These are phyloP conservation scores for Yamadazyma friedrichii DNA, from an alignment of 1,139 yeast genomes.

Conservation along the genomic window DNA sequence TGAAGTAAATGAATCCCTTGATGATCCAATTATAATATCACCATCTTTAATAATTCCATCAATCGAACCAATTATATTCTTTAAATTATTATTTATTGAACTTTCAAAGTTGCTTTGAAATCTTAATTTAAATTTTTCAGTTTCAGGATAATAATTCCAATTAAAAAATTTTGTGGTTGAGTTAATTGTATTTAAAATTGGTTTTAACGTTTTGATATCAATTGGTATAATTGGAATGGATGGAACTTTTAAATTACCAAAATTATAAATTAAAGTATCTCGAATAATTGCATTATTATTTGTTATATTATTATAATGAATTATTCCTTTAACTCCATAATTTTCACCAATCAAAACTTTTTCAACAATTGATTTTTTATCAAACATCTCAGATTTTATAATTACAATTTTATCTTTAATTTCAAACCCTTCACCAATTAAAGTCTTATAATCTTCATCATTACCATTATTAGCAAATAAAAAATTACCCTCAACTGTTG, in stretches of 20 bases:
- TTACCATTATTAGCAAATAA: conserved; percentile 34
- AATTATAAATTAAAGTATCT: conserved; percentile 18
- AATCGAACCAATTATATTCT: conserved; percentile 35
- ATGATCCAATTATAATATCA: conserved; percentile 42
- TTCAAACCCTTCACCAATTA: conserved; percentile 20
- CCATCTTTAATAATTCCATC: conserved; percentile 44
- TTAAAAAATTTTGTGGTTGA: conserved; percentile 14
- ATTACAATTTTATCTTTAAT: conserved; percentile 30
- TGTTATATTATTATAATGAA: conserved; percentile 25
- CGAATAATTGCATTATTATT: conserved; percentile 22
- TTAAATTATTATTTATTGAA: conserved; percentile 19
- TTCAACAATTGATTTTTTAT: conserved; percentile 22
- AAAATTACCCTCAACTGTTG: conserved; percentile 24
- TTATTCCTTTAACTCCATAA: conserved; percentile 28
- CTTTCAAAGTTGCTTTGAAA: conserved; percentile 19
- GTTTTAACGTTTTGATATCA: conserved; percentile 29
- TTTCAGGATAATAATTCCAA: conserved; percentile 30
- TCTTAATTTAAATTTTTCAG: conserved; percentile 18
- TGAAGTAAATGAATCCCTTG: conserved; percentile 39
- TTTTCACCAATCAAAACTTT: conserved; percentile 27
- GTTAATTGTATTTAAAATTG: conserved; percentile 30
- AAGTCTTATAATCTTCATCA: conserved; percentile 25
- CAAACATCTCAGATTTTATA: conserved; percentile 19
- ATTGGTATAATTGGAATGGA: conserved; percentile 36
- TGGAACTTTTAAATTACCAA: conserved; percentile 14